These are phyloP conservation scores for Eutrema japonicum DNA, from an alignment of 345 rosid genomes.

Conservation along the genomic window DNA sequence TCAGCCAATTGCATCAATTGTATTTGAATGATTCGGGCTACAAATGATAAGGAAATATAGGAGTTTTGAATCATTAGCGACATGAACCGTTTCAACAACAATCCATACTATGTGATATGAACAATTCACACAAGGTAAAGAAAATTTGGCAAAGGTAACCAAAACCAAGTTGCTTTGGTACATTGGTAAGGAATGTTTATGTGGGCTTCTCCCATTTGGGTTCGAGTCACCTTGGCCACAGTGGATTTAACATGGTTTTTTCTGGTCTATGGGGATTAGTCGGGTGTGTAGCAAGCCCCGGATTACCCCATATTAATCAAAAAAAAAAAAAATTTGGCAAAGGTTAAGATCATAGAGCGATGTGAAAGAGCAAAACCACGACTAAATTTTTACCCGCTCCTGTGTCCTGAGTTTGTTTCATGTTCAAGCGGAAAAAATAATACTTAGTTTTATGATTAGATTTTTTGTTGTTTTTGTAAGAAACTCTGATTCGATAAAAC, in stretches of 20 bases:
- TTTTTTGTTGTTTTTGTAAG: background rate
- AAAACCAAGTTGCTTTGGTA: too few relatives aligned
- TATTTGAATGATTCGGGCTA: background rate
- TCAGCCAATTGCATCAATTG: too few relatives aligned
- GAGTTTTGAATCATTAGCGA: background rate
- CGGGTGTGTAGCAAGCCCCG: too few relatives aligned
- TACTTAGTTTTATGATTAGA: background rate
- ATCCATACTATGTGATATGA: conserved; percentile 13
- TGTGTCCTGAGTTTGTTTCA: conserved; percentile 15
- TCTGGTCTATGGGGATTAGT: too few relatives aligned
- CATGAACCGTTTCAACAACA: conserved; percentile 16
- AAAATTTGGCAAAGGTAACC: background rate
- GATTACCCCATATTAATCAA: too few relatives aligned
- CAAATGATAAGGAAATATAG: background rate
- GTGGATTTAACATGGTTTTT: too few relatives aligned
- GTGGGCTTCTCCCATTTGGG: too few relatives aligned
- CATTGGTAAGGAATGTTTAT: too few relatives aligned
- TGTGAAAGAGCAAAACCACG: background rate
- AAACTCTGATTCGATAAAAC: conserved; percentile 16
- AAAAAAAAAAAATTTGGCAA: too few relatives aligned
- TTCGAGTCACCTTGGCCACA: too few relatives aligned
- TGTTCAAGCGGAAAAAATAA: background rate
- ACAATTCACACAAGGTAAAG: background rate
- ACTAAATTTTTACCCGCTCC: conserved; percentile 1
- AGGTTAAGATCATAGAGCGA: conserved; percentile 7